Percentiles rank a stretch among this genome's conserved stretches.
Conservation (phyloP, 1,284 basidiomycete species). For the Apiotrichum siamense region DNA sequence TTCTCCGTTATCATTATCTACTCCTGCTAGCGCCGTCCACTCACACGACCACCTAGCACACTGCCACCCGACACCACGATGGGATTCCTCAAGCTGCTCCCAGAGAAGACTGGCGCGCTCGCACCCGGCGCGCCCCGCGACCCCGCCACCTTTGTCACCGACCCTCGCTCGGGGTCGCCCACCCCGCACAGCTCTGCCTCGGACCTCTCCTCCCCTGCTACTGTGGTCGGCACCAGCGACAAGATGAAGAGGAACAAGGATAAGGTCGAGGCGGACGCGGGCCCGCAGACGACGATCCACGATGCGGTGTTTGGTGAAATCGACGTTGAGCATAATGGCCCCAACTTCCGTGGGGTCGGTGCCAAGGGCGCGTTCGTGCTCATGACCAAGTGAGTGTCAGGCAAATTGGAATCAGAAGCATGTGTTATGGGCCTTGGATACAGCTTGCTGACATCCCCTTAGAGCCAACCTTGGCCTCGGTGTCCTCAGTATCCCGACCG, state of each 20-base stretch:
- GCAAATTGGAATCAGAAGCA: too few relatives aligned
- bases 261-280: background rate
- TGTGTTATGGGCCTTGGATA: background rate
- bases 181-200: too few relatives aligned
- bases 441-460: background rate
- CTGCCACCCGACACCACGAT: too few relatives aligned
- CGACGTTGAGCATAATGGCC: slow-evolving; percentile 19
- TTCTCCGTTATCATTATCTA: too few relatives aligned
- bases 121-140: background rate
- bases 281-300: background rate
- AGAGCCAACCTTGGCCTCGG: slow-evolving; percentile 33
- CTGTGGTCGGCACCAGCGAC: background rate
- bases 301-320: slow-evolving; percentile 29
- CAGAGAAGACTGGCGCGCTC: background rate
- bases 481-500: slow-evolving; percentile 31
- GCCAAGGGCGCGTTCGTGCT: slow-evolving; percentile 16
- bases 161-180: background rate
- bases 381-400: slow-evolving; percentile 16
- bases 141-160: background rate
- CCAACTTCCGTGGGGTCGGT: slow-evolving; percentile 26
- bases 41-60: background rate
- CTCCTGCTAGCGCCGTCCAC: too few relatives aligned
- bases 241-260: background rate
- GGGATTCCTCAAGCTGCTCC: background rate
- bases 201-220: background rate